Percentiles rank a stretch among this genome's conserved stretches.
phyloP scores from a whole-genome alignment of 257 asterid genomes.

The Jacaranda copaia region DNA sequence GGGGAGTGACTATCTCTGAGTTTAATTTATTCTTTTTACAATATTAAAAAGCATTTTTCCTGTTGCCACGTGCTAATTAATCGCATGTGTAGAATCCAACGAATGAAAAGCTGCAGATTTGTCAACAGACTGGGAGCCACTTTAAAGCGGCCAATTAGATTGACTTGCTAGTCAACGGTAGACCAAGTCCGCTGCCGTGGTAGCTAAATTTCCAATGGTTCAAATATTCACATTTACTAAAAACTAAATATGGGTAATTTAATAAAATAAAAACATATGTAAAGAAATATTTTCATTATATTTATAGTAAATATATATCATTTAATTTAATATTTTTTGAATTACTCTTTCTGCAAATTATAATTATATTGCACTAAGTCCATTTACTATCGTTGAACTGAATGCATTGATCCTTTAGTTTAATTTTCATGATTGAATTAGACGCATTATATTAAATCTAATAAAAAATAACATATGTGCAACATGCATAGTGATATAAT shows the following conservation, averaged over 20 bases:
- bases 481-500: too few relatives aligned
- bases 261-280: too few relatives aligned
- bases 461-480: too few relatives aligned
- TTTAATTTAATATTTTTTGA: too few relatives aligned
- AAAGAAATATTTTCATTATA: too few relatives aligned
- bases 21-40: slow-evolving; percentile 24
- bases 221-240: neutral
- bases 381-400: too few relatives aligned
- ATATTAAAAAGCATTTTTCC: slow-evolving; percentile 31
- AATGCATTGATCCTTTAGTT: too few relatives aligned
- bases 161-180: slow-evolving; percentile 50
- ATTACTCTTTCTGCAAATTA: too few relatives aligned
- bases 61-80: slow-evolving; percentile 57
- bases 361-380: too few relatives aligned
- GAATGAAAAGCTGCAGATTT: slow-evolving; percentile 42
- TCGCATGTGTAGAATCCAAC: slow-evolving; percentile 72
- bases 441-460: too few relatives aligned
- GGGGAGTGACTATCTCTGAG: slow-evolving; percentile 27
- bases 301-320: too few relatives aligned
- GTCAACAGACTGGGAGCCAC: slow-evolving; percentile 53
- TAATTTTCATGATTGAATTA: too few relatives aligned
- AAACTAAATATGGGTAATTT: neutral
- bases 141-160: slow-evolving; percentile 35
- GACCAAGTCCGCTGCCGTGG: slow-evolving; percentile 19
- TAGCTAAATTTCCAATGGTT: neutral